Evolutionary conservation across 2,329 filamentous ascomycete species (phyloP).

Genomic region (Didymella glomerata): DNA sequence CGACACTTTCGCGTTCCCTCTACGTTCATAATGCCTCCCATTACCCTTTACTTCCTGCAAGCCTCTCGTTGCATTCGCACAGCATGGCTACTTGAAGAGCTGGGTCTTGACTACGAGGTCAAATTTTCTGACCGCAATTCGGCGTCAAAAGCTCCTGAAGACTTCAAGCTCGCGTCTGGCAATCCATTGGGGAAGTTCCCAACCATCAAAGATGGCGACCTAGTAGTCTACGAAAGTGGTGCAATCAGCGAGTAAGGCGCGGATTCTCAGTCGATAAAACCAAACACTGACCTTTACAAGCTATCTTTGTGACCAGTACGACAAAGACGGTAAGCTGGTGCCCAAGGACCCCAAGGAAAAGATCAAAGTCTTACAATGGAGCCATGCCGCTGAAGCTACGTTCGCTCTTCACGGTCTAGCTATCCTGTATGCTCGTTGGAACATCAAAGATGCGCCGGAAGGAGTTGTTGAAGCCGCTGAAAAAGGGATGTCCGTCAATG

Average conservation of each 20-base stretch:
- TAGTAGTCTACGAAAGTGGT: conserved; percentile 56
- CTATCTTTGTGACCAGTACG: conserved; percentile 59
- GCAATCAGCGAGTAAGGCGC: conserved; percentile 56
- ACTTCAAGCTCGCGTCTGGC: conserved; percentile 54
- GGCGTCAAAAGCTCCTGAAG: conserved; percentile 52
- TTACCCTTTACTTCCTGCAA: conserved; percentile 60
- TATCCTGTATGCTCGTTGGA: conserved; percentile 57
- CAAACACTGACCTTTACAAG: conserved; percentile 33
- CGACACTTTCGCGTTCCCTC: neutral
- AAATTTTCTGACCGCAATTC: conserved; percentile 53
- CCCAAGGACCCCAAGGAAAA: conserved; percentile 47
- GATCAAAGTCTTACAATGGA: conserved; percentile 54
- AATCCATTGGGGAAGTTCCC: conserved; percentile 58
- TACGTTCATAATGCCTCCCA: conserved; percentile 30
- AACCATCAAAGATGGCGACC: conserved; percentile 53
- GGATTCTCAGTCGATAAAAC: neutral
- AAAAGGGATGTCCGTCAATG: conserved; percentile 52
- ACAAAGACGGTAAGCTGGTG: conserved; percentile 50
- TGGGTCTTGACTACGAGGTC: conserved; percentile 54
- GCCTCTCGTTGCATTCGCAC: conserved; percentile 56
- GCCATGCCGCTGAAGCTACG: conserved; percentile 59
- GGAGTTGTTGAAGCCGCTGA: conserved; percentile 50
- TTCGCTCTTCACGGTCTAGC: conserved; percentile 57
- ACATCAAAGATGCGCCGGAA: conserved; percentile 40
- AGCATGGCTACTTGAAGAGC: conserved; percentile 59